These are phyloP conservation scores for Gelatoporia subvermispora DNA, from an alignment of 768 basidiomycete genomes.

Conservation along the genomic window DNA sequence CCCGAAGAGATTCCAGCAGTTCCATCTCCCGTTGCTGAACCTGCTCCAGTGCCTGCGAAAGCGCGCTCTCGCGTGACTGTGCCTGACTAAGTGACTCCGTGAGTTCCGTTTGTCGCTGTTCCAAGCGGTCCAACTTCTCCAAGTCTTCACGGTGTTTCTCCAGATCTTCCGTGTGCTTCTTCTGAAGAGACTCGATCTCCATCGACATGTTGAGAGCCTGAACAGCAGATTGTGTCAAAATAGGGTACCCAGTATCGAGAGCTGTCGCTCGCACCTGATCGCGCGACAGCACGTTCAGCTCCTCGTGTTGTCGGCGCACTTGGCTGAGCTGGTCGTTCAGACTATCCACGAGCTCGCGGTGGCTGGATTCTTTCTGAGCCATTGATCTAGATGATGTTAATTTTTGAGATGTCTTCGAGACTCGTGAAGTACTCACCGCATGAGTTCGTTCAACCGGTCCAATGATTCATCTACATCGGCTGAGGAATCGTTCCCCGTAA, in stretches of 20 bases:
- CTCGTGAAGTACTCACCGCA: slow-evolving; percentile 60
- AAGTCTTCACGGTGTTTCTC: slow-evolving; percentile 17
- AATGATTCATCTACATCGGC: slow-evolving; percentile 64
- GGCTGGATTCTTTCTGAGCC: slow-evolving; percentile 93
- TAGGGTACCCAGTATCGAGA: neutral
- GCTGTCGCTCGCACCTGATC: slow-evolving; percentile 59
- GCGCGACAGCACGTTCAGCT: slow-evolving; percentile 71
- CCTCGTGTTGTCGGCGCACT: slow-evolving; percentile 77
- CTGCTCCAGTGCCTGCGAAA: slow-evolving; percentile 51
- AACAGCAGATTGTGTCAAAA: neutral
- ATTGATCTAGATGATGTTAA: slow-evolving; percentile 61
- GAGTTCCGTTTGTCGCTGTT: slow-evolving; percentile 52
- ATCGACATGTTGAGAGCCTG: slow-evolving; percentile 85
- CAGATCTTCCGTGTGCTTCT: slow-evolving; percentile 52
- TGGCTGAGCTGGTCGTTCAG: slow-evolving; percentile 64
- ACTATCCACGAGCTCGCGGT: slow-evolving; percentile 73
- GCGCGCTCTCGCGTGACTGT: slow-evolving; percentile 49
- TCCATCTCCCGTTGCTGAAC: slow-evolving; percentile 53
- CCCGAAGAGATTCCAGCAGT: slow-evolving; percentile 45
- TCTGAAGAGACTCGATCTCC: slow-evolving; percentile 72
- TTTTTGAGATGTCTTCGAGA: slow-evolving; percentile 5
- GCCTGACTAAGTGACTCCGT: slow-evolving; percentile 44
- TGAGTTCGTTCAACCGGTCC: slow-evolving; percentile 82
- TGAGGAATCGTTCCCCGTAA: slow-evolving; percentile 4
- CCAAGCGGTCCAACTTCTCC: slow-evolving; percentile 45